Conservation (phyloP, 1,139 yeast species). For the Meyerozyma carpophila region DNA sequence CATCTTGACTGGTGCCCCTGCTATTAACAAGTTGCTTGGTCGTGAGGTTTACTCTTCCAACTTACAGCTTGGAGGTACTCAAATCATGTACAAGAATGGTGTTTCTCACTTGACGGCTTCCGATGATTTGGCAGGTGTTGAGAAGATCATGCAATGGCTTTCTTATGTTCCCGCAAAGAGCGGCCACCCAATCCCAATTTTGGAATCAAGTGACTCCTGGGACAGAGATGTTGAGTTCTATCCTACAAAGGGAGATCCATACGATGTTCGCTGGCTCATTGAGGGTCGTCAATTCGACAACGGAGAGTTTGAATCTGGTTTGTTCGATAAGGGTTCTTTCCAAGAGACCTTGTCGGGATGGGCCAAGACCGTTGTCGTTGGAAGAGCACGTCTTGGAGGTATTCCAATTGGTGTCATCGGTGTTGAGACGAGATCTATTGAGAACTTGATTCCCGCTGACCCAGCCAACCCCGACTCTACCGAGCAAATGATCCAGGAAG, state of each 20-base stretch:
- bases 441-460: slow-evolving; percentile 90
- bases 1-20: slow-evolving; percentile 98
- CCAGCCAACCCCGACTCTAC: slow-evolving; percentile 97
- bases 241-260: slow-evolving; percentile 69
- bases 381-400: slow-evolving; percentile 98
- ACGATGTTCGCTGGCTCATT: slow-evolving; percentile 94
- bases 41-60: slow-evolving; percentile 96
- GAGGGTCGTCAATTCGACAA: slow-evolving; percentile 68
- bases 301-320: slow-evolving; percentile 74
- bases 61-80: slow-evolving; percentile 97
- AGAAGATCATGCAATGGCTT: slow-evolving; percentile 91
- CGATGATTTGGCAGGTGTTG: slow-evolving; percentile 95
- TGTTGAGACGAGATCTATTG: slow-evolving; percentile 87
- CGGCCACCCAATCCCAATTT: slow-evolving; percentile 85
- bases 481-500: slow-evolving; percentile 83
- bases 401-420: slow-evolving; percentile 97
- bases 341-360: slow-evolving; percentile 97
- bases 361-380: slow-evolving; percentile 98
- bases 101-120: slow-evolving; percentile 94
- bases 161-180: slow-evolving; percentile 93
- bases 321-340: slow-evolving; percentile 89
- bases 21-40: slow-evolving; percentile 92
- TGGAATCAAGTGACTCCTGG: slow-evolving; percentile 82
- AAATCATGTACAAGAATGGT: slow-evolving; percentile 97
- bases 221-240: slow-evolving; percentile 83